Base-by-base conservation (phyloP, 768 basidiomycete species). In the Russula sp. region DNA sequence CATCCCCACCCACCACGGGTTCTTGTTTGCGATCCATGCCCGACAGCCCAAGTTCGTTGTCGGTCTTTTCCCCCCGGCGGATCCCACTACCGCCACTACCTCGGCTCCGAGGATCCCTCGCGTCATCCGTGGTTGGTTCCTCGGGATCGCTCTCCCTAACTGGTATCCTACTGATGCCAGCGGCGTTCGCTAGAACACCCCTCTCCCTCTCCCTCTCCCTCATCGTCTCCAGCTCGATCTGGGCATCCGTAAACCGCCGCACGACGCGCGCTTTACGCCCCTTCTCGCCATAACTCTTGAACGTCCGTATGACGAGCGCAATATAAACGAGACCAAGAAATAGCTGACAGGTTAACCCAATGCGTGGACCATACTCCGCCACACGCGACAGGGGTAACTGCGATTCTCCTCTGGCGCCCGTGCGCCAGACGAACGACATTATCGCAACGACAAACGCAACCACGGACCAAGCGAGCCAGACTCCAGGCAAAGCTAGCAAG, bases 391-490 rank as follows among this genome's bases (percentile, higher is more conserved):
- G 76, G 8, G 76, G 76, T 3, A 42, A 44, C 30, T 66, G 62
- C 2, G 71, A 69, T 51, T 87, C 82, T 14, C 72, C 44, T 1
- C 75, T 75, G 0, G 83, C 79, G 18, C 86, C 87, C 0, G 81
- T 81, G 48, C 84, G 78, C 88, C 87, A 89, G 57, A 88, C 79
- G 66, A 82, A 90, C 8, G 84, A 79, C 36, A 88, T 76, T 68
- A 90, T 86, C 14, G 85, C 77, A 3, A 79, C 70, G 64, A 86
- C 73, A 73, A 89, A 89, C 58, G 84, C 77, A 5, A 88, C 76
- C 80, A 90, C 85, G 0, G 89, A 84, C 87, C 87, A 90, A 9
- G 87, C 81, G 62, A 89, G 81, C 84, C 87, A 90, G 11, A 89
- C 74, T 0, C 81, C 83, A 0, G 89, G 89, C 77, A 86, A 80